phyloP scores from a whole-genome alignment of 257 asterid genomes.

The Rhazya stricta region DNA sequence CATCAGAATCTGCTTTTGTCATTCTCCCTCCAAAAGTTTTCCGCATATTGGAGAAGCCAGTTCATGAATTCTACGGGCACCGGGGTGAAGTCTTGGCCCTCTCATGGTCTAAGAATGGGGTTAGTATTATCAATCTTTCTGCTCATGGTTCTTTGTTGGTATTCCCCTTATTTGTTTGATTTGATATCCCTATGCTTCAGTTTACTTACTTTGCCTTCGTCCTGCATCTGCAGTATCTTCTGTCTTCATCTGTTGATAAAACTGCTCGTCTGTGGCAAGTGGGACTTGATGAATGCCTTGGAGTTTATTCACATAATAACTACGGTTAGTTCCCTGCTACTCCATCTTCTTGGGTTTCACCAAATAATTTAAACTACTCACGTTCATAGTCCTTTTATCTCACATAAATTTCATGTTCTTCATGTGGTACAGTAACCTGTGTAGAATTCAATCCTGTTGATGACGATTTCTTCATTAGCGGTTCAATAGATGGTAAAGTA shows the following conservation, averaged over 20 bases:
- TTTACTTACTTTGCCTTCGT: conserved; percentile 11
- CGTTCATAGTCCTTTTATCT: conserved; percentile 4
- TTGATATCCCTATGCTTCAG: background rate
- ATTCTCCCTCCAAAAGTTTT: conserved; percentile 74
- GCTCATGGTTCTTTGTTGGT: conserved; percentile 4
- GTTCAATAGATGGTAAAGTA: conserved; percentile 78
- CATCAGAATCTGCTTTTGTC: conserved; percentile 70
- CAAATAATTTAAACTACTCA: background rate
- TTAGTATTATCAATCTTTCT: conserved; percentile 34
- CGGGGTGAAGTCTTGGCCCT: conserved; percentile 73
- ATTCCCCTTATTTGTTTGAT: background rate
- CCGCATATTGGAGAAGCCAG: conserved; percentile 70
- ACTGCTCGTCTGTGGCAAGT: conserved; percentile 91
- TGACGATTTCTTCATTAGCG: conserved; percentile 75
- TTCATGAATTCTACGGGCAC: conserved; percentile 81
- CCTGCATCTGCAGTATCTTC: conserved; percentile 50
- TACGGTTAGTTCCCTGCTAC: conserved; percentile 46
- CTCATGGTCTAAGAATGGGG: conserved; percentile 89
- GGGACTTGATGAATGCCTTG: conserved; percentile 62
- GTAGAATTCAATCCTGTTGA: conserved; percentile 75
- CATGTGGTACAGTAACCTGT: conserved; percentile 64
- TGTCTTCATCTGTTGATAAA: conserved; percentile 82
- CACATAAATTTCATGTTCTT: conserved; percentile 6
- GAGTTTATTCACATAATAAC: conserved; percentile 67
- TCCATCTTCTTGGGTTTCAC: background rate